These are phyloP conservation scores for Colletotrichum orbiculare DNA, from an alignment of 2,329 filamentous ascomycete genomes.

Conservation along the genomic window DNA sequence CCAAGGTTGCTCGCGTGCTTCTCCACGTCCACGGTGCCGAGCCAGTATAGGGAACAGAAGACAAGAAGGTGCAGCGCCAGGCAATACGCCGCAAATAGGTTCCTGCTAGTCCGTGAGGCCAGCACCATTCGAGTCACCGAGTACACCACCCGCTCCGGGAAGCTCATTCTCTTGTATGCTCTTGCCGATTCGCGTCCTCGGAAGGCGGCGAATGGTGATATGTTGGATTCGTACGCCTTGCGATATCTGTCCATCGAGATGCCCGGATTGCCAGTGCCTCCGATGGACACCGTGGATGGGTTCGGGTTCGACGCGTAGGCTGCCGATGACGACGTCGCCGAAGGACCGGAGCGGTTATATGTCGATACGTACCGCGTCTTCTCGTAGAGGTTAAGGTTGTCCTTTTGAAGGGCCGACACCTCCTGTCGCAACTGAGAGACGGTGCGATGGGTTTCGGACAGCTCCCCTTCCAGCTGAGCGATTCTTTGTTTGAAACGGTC, in stretches of 20 bases:
- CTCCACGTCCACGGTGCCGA: conserved; percentile 76
- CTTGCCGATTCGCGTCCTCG: conserved; percentile 91
- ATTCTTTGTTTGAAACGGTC: conserved; percentile 99
- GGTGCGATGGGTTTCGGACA: conserved; percentile 84
- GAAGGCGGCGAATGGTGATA: conserved; percentile 96
- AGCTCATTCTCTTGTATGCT: conserved; percentile 91
- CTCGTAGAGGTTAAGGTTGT: conserved; percentile 96
- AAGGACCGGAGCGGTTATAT: conserved; percentile 79
- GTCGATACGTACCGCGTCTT: conserved; percentile 97
- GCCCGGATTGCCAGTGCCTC: conserved; percentile 67
- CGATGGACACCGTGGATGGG: conserved; percentile 74
- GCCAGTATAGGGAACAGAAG: conserved; percentile 87
- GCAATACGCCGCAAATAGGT: conserved; percentile 93
- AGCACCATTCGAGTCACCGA: conserved; percentile 91
- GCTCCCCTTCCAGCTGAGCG: conserved; percentile 86
- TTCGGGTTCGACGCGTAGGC: conserved; percentile 78
- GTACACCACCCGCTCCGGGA: conserved; percentile 91
- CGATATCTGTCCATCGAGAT: conserved; percentile 86
- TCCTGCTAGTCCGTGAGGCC: conserved; percentile 88
- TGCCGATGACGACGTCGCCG: conserved; percentile 71
- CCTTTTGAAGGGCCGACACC: conserved; percentile 90
- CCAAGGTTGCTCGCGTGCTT: conserved; percentile 68
- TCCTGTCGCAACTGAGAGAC: conserved; percentile 91
- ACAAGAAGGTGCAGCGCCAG: conserved; percentile 88
- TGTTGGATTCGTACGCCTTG: conserved; percentile 92